Evolutionary conservation across 257 asterid genomes (phyloP).

Genomic region (Echites panduratus): DNA sequence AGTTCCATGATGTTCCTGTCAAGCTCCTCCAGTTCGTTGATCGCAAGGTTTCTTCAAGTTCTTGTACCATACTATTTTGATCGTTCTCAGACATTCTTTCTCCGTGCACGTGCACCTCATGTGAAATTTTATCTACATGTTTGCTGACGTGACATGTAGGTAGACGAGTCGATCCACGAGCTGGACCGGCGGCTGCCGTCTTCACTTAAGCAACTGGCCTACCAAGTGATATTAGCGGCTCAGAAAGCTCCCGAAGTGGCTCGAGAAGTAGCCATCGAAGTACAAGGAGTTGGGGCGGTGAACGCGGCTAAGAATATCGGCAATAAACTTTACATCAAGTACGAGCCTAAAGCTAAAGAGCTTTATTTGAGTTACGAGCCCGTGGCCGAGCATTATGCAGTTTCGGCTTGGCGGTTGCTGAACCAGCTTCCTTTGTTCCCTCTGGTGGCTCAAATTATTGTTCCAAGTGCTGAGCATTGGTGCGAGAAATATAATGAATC

Average conservation of each 20-base stretch:
- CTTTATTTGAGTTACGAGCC: conserved; percentile 54
- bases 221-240: conserved; percentile 36
- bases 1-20: conserved; percentile 49
- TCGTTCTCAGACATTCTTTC: too few relatives aligned
- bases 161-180: conserved; percentile 41
- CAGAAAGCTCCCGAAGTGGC: conserved; percentile 46
- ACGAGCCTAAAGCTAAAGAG: conserved; percentile 44
- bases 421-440: conserved; percentile 58
- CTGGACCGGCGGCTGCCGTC: conserved; percentile 50
- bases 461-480: conserved; percentile 76
- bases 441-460: conserved; percentile 55
- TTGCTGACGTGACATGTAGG: conserved; percentile 33
- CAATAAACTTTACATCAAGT: conserved; percentile 30
- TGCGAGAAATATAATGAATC: conserved; percentile 65
- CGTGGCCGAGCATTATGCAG: conserved; percentile 48
- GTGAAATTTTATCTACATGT: neutral
- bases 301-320: conserved; percentile 33
- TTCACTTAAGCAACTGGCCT: conserved; percentile 32
- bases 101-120: neutral
- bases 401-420: conserved; percentile 56
- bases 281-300: conserved; percentile 47
- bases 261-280: conserved; percentile 48
- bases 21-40: conserved; percentile 62
- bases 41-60: conserved; percentile 43
- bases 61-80: too few relatives aligned